These are phyloP conservation scores for Closterium sp. DNA, from an alignment of 139 green algal genomes.

Conservation along the genomic window DNA sequence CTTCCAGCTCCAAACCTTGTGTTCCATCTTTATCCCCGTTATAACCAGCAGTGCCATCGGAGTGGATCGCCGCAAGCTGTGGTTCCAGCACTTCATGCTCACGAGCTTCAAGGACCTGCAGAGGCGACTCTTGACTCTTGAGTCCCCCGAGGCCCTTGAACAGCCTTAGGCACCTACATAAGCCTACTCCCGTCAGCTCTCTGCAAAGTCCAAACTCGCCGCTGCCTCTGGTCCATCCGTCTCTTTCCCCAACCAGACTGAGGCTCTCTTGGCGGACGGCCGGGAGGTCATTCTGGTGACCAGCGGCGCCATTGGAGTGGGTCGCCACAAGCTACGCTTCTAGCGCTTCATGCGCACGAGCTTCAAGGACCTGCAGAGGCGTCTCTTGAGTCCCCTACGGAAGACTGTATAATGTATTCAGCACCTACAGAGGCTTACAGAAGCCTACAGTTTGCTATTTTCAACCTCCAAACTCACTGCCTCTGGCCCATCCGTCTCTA, in stretches of 20 bases:
- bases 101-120: background rate
- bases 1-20: conserved; percentile 53
- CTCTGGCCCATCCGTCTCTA: background rate
- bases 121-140: background rate
- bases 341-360: conserved; percentile 52
- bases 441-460: background rate
- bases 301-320: conserved; percentile 58
- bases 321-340: conserved; percentile 62
- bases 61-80: conserved; percentile 63
- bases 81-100: conserved; percentile 55
- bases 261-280: conserved; percentile 7
- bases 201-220: too few species aligned
- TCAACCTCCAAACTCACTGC: too few species aligned
- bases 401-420: too few species aligned
- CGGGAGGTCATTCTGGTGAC: conserved; percentile 64
- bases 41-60: conserved; percentile 52
- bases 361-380: background rate
- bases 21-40: background rate
- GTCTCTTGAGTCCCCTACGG: background rate
- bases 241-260: conserved; percentile 48
- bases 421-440: too few species aligned
- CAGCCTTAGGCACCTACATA: background rate
- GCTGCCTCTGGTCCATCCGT: background rate
- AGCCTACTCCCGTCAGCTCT: background rate
- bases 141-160: background rate